Evolutionary conservation across 441 rosid species (phyloP), one percentile per base, ranked within the genome.

Genomic region (Populus hybrid): DNA sequence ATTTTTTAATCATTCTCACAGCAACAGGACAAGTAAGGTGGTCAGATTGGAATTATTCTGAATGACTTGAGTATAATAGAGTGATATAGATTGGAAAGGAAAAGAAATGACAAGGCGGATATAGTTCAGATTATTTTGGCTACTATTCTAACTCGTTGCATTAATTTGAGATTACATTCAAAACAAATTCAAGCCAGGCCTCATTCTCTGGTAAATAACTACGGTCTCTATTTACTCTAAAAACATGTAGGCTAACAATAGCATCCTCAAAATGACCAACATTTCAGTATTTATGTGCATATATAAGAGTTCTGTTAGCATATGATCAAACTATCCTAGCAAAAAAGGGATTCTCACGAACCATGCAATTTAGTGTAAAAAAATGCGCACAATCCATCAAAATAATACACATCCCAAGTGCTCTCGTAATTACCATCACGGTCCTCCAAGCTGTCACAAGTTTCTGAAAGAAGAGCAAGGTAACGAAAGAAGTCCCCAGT

Each of bases 401-500:
- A 50, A 20, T 0, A 72, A 77, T n/a, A 26, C 24, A 50, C 56
- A 42, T 64, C 65, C 66, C 66, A 24, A 71, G 65, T 53, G 73
- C 38, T 63, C 71, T 50, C 76, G 65, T 16, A 33, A 42, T 84
- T 93, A 95, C 98, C 99, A 88, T 93, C 99, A 26, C 89, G 82
- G 74, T 90, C 98, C 82, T 93, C 99, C 81, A 93, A 84, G 78
- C 86, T 71, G 76, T 93, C 94, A 77, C 81, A 78, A 26, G 89
- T 86, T 77, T 95, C 95, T 6, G 93, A 86, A 82, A 95, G 78
- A 81, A 90, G 86, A 69, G 81, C 71, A 33, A 93, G 89, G 77
- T 88, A 86, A 11, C 83, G 88, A 79, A 95, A 93, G 82, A 95
- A 93, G 42, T 92, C 94, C 74, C 90, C 91, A 0, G 94, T 89